A percentile compares a stretch with the other conserved stretches of the same genome.
Conservation (phyloP, 73 alveolate species). For the Tetrahymena elliotti region DNA sequence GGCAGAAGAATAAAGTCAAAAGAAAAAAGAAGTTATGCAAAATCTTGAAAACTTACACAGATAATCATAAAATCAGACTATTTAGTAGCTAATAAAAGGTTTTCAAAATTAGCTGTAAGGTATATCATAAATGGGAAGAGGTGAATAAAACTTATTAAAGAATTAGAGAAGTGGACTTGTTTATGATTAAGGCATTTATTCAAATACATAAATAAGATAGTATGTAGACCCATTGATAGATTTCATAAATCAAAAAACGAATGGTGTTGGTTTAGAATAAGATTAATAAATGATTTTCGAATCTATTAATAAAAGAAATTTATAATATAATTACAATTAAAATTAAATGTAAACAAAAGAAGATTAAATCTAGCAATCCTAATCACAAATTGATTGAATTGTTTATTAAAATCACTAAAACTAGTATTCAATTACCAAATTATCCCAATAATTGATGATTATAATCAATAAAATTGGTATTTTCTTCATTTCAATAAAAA, state of each 20-base stretch:
- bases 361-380: not conserved
- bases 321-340: too few species aligned
- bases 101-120: not conserved
- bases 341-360: not conserved
- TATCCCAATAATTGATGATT: too few species aligned
- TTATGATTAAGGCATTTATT: not conserved
- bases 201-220: not conserved
- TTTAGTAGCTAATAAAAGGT: not conserved
- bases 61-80: not conserved
- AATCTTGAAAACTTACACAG: not conserved
- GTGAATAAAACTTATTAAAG: not conserved
- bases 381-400: not conserved
- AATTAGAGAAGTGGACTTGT: not conserved
- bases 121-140: not conserved
- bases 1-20: not conserved
- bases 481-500: too few species aligned
- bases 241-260: not conserved
- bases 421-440: too few species aligned
- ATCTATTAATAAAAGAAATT: not conserved
- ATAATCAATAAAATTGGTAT: too few species aligned
- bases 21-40: not conserved
- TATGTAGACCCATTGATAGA: not conserved
- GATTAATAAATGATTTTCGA: not conserved
- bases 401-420: too few species aligned
- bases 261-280: not conserved